These are phyloP conservation scores for Schizosaccharomyces octosporus DNA, from an alignment of 805 yeast species.

Conservation along the genomic window DNA sequence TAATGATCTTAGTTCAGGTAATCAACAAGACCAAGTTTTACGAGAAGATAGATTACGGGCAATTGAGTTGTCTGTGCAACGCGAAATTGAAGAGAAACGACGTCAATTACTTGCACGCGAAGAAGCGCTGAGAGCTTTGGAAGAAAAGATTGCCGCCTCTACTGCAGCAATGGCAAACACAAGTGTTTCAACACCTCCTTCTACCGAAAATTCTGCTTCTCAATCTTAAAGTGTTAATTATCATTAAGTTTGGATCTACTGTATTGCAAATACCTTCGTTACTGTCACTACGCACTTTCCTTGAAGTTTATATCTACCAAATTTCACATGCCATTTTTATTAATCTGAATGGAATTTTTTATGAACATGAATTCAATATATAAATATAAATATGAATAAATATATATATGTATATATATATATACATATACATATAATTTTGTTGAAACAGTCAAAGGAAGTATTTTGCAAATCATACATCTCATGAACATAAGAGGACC, in stretches of 20 bases:
- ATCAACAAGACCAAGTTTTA: background rate
- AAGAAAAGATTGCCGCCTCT: background rate
- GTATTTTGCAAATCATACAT: too few species aligned
- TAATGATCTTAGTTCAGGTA: background rate
- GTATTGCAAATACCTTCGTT: background rate
- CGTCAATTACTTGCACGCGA: conserved; percentile 1
- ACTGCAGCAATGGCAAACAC: background rate
- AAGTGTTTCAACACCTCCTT: background rate
- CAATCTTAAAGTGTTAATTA: background rate
- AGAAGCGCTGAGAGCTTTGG: background rate
- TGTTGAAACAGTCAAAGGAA: too few species aligned
- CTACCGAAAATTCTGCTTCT: background rate
- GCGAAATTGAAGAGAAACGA: conserved; percentile 1
- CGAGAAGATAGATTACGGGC: conserved; percentile 1
- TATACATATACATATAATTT: too few species aligned
- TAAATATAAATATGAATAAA: too few species aligned
- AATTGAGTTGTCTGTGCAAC: conserved; percentile 1
- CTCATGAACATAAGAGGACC: too few species aligned
- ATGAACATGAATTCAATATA: too few species aligned
- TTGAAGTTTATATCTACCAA: background rate
- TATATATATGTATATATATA: too few species aligned
- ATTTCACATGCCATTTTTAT: too few species aligned
- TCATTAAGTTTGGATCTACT: too few species aligned
- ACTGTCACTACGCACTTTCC: background rate
- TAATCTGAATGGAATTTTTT: too few species aligned